Conservation (phyloP, 2,329 filamentous ascomycete species). For the Calonectria multiphialidica region DNA sequence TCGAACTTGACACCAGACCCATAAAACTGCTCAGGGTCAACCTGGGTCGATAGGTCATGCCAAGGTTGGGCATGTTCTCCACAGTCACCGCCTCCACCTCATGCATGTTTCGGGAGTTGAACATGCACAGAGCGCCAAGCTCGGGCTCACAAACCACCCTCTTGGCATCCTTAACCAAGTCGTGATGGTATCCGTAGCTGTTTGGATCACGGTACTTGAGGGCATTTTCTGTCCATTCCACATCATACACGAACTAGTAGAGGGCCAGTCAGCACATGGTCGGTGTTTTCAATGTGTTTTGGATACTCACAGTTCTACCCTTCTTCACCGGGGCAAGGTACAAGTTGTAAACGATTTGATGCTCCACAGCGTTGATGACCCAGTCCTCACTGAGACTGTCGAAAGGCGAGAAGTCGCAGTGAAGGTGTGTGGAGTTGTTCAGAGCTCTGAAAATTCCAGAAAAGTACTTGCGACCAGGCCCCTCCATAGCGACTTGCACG, state of each 20-base stretch:
- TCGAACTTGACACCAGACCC: background rate
- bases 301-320: background rate
- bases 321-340: background rate
- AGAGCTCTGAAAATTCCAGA: background rate
- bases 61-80: background rate
- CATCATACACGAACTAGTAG: background rate
- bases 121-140: slow-evolving; percentile 9
- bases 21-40: slow-evolving; percentile 8
- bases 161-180: background rate
- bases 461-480: background rate
- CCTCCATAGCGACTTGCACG: background rate
- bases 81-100: background rate
- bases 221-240: background rate
- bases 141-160: background rate
- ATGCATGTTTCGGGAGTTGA: slow-evolving; percentile 9
- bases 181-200: background rate
- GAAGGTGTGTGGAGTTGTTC: background rate
- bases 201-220: background rate
- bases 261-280: background rate
- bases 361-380: slow-evolving; percentile 1
- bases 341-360: slow-evolving; percentile 4
- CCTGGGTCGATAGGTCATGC: background rate
- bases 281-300: too few species aligned
- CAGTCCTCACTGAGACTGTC: slow-evolving; percentile 4
- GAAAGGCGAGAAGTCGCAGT: background rate